Percentiles rank a stretch among this genome's conserved stretches.
Evolutionary conservation across 73 alveolate species (phyloP).

Genomic region (Stentor coeruleus): DNA sequence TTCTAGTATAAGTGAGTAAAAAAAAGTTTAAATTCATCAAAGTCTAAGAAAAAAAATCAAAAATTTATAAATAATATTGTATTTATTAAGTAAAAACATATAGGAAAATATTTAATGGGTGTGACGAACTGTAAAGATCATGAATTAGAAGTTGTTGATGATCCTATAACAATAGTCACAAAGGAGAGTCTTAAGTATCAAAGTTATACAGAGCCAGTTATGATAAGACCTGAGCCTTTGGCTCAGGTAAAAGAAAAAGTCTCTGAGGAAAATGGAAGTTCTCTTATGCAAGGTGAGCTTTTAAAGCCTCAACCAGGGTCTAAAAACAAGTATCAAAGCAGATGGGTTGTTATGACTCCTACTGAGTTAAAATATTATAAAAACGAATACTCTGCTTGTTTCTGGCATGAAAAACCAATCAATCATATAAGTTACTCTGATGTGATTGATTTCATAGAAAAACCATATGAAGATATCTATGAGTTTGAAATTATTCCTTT

Average conservation of each 20-base stretch:
- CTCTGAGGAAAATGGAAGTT: neutral
- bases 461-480: neutral
- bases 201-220: neutral
- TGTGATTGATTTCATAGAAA: neutral
- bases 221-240: no score
- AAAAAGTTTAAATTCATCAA: no score
- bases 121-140: neutral
- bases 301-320: neutral
- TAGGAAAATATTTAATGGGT: no score
- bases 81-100: no score
- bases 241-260: no score
- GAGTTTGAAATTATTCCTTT: neutral
- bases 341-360: slow-evolving; percentile 1
- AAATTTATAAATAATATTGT: no score
- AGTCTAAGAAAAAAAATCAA: no score
- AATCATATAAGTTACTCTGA: neutral
- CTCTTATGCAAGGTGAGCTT: neutral
- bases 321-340: neutral
- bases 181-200: neutral
- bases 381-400: neutral
- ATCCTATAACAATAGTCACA: neutral
- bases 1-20: no score
- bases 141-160: neutral
- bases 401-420: neutral
- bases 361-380: neutral